Conservation (phyloP, 768 basidiomycete genomes). For the Crepidotus variabilis region DNA sequence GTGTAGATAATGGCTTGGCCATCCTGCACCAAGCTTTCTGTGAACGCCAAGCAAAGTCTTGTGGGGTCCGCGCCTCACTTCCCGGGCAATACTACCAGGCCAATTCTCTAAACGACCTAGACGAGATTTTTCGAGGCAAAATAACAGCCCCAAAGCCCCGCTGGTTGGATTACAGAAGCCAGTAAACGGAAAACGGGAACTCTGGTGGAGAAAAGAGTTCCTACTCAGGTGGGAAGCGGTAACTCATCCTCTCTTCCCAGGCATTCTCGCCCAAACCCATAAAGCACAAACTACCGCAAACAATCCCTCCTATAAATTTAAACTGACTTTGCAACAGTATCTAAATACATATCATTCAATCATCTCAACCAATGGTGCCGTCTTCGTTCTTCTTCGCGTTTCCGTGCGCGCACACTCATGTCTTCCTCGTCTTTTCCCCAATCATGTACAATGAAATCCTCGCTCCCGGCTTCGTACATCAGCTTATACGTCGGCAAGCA, state of each 20-base stretch:
- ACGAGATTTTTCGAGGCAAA: too few species aligned
- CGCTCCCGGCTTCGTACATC: slow-evolving; percentile 62
- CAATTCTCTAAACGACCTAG: neutral
- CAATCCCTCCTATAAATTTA: slow-evolving; percentile 1
- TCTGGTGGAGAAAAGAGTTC: slow-evolving; percentile 14
- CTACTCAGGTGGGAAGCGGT: slow-evolving; percentile 15
- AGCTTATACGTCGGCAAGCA: slow-evolving; percentile 61
- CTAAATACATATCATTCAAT: too few species aligned
- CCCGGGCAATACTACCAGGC: neutral
- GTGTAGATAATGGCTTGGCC: slow-evolving; percentile 49
- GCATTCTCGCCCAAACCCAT: neutral
- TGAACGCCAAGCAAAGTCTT: slow-evolving; percentile 37
- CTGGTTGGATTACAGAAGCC: neutral
- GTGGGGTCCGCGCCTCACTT: slow-evolving; percentile 13
- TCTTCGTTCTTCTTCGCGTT: slow-evolving; percentile 55
- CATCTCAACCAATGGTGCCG: slow-evolving; percentile 31
- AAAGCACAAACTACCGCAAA: slow-evolving; percentile 9
- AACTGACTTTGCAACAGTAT: too few species aligned
- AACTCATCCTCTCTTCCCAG: slow-evolving; percentile 7
- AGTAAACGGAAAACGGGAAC: neutral
- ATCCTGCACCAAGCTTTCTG: slow-evolving; percentile 33
- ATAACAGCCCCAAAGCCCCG: too few species aligned
- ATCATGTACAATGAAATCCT: slow-evolving; percentile 47
- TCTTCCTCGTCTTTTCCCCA: slow-evolving; percentile 29
- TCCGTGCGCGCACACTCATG: slow-evolving; percentile 32